phyloP scores from a whole-genome alignment of 1,284 basidiomycete genomes.

The Cutaneotrichosporon daszewskae region DNA sequence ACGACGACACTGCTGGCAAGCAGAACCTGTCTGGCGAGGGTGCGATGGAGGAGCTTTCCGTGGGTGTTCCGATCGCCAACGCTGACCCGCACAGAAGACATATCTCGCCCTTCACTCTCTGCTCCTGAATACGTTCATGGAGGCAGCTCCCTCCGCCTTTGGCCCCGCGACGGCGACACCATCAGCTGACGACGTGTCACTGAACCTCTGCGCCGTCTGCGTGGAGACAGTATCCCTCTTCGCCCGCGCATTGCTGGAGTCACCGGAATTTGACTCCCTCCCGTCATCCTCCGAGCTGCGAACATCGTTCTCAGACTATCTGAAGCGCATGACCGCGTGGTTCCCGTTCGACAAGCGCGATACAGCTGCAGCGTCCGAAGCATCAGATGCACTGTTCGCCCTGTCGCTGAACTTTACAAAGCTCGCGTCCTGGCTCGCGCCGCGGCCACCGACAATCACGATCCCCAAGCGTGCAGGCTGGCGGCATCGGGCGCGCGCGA shows the following conservation, averaged over 20 bases:
- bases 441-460: conserved; percentile 17
- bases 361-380: background rate
- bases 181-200: conserved; percentile 50
- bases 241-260: conserved; percentile 55
- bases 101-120: conserved; percentile 63
- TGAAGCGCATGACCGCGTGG: conserved; percentile 60
- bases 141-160: conserved; percentile 74
- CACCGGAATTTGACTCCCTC: background rate
- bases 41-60: conserved; percentile 20
- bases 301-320: conserved; percentile 27
- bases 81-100: conserved; percentile 20
- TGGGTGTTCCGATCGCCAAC: background rate
- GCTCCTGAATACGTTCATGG: conserved; percentile 73
- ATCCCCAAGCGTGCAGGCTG: conserved; percentile 19
- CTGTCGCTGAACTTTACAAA: conserved; percentile 56
- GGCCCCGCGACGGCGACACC: conserved; percentile 52
- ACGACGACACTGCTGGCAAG: background rate
- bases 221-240: conserved; percentile 60
- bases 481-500: conserved; percentile 25
- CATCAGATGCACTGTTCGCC: conserved; percentile 32
- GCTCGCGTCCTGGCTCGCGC: conserved; percentile 30
- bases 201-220: conserved; percentile 60
- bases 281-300: conserved; percentile 18
- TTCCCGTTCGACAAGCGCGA: conserved; percentile 60
- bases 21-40: conserved; percentile 5